phyloP scores from a whole-genome alignment of 108 stramenopile genomes.

The Skeletonema marinoi region DNA sequence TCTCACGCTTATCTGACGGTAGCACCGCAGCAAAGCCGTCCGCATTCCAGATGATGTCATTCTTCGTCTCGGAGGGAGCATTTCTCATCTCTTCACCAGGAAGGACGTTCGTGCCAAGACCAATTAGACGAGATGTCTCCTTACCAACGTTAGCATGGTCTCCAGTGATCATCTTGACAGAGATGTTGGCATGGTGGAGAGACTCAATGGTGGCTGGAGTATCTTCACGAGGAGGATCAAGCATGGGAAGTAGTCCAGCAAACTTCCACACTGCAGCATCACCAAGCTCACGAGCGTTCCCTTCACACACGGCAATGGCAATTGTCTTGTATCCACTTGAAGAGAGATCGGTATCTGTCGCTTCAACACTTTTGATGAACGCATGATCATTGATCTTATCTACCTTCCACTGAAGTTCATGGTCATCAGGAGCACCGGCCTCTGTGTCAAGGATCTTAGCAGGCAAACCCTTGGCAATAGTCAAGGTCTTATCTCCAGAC shows the following conservation, averaged over 20 bases:
- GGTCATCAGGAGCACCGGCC: slow-evolving; percentile 65
- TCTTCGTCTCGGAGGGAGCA: slow-evolving; percentile 42
- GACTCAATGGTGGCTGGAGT: slow-evolving; percentile 74
- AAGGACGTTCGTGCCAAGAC: slow-evolving; percentile 55
- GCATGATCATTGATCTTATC: slow-evolving; percentile 28
- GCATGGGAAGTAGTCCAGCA: slow-evolving; percentile 82
- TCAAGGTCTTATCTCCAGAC: slow-evolving; percentile 28
- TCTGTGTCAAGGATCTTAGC: slow-evolving; percentile 74
- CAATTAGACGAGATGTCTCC: slow-evolving; percentile 68
- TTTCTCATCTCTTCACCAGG: slow-evolving; percentile 52
- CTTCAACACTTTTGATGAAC: slow-evolving; percentile 24
- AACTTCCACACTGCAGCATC: slow-evolving; percentile 60
- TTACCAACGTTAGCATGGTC: slow-evolving; percentile 74
- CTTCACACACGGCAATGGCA: slow-evolving; percentile 58
- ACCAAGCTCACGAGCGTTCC: slow-evolving; percentile 55
- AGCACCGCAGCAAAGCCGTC: slow-evolving; percentile 84
- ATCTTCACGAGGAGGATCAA: slow-evolving; percentile 84
- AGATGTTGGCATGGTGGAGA: slow-evolving; percentile 69
- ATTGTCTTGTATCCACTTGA: slow-evolving; percentile 77
- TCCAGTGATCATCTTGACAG: slow-evolving; percentile 90
- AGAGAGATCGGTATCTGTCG: slow-evolving; percentile 40
- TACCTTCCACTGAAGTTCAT: slow-evolving; percentile 78
- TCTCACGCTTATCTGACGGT: slow-evolving; percentile 77
- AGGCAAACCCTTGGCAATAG: slow-evolving; percentile 79
- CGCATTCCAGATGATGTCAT: slow-evolving; percentile 60